Conservation (phyloP, 177 flowering plant species). For the Vitis hybrid region DNA sequence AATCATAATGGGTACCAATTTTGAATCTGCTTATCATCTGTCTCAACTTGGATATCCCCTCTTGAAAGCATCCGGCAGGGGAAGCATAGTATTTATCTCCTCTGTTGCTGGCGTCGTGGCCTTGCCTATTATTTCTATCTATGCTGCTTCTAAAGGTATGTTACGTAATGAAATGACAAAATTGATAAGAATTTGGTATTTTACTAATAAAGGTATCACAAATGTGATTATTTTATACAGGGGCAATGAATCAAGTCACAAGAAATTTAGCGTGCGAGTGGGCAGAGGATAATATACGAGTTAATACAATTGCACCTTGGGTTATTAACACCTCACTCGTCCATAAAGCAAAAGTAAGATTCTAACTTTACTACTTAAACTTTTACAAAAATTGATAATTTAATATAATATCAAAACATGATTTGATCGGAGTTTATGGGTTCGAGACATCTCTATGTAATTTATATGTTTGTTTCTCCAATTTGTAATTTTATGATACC, state of each 20-base stretch:
- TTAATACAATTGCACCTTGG: slow-evolving; percentile 40
- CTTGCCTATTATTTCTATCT: slow-evolving; percentile 20
- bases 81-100: slow-evolving; percentile 38
- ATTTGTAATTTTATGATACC: no score
- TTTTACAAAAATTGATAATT: no score
- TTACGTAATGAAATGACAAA: no score
- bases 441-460: no score
- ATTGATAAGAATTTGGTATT: no score
- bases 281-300: slow-evolving; percentile 43
- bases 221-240: slow-evolving; percentile 10
- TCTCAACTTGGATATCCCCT: slow-evolving; percentile 44
- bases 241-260: slow-evolving; percentile 40
- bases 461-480: no score
- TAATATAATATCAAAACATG: no score
- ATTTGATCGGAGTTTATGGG: no score
- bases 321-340: slow-evolving; percentile 25
- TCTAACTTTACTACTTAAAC: neutral
- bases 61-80: slow-evolving; percentile 38
- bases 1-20: slow-evolving; percentile 27
- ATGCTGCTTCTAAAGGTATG: slow-evolving; percentile 41
- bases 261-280: slow-evolving; percentile 47
- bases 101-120: slow-evolving; percentile 38
- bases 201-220: neutral
- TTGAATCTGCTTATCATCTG: slow-evolving; percentile 41
- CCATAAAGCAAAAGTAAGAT: neutral